Evolutionary conservation across 345 rosid genomes (phyloP), one percentile per base, ranked within the genome.

Genomic region (Moricandia moricandioides): DNA sequence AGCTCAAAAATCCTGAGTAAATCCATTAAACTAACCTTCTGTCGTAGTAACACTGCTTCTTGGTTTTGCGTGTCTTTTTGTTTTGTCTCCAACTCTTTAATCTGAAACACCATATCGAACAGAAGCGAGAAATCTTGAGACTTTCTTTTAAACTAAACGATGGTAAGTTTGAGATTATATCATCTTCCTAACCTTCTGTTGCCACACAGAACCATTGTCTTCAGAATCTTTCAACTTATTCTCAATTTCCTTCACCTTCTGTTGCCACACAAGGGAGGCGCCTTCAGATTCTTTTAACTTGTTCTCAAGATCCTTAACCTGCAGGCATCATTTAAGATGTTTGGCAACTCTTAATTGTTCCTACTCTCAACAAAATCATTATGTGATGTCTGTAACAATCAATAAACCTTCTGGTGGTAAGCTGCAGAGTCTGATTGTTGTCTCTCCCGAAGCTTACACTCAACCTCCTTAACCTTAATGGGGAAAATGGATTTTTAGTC

Each of bases 251-350:
- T 18, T 64, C 65, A 86, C 94, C 91, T 88, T 87, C 12, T 85
- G 81, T 78, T 86, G 90, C 81, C 86, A 87, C 8, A 56, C 17
- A 55, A 78, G 69, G 1, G 86, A 79, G 72, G 73, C 63, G 31
- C 80, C 79, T 16, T 88, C 88, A 7, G 89, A 88, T 63, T 91
- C 89, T 83, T 83, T 86, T 79, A 87, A 79, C 80, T 80, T 88
- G 65, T 74, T 84, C 78, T 91, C 98, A 14, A 91, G 89, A 60
- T 87, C 89, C 78, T 79, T 88, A 51, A 86, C 83, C 96, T 91
- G 86, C 71, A 68, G 4, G 61, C 49, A 67, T 57, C 17, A 29
- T 43, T 17, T 40, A 29, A 14, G 3, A 64, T 29, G 43, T 64
- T 73, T 57, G 11, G 59, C 18, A 33, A 37, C 43, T 37, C 43